A percentile compares a stretch with the other conserved stretches of the same genome.
These are phyloP conservation scores for Tylopilus intermedius DNA, from an alignment of 768 basidiomycete species.

Conservation along the genomic window DNA sequence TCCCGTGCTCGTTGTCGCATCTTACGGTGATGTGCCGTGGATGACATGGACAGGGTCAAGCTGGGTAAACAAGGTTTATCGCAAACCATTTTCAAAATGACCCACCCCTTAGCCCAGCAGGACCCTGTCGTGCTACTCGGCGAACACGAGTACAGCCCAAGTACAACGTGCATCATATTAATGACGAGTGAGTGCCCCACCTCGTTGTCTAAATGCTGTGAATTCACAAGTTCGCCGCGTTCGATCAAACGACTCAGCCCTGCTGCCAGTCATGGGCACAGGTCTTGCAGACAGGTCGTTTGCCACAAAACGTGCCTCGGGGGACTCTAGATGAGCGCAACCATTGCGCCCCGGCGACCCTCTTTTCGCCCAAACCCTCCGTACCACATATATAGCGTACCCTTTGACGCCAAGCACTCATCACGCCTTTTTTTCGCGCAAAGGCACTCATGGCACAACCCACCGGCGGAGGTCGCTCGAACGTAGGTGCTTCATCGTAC, in stretches of 20 bases:
- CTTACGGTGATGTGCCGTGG: too few species aligned
- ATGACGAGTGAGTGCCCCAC: too few species aligned
- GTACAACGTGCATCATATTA: conserved; percentile 7
- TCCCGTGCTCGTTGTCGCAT: too few species aligned
- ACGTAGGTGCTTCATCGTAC: conserved; percentile 8
- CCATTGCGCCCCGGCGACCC: background rate
- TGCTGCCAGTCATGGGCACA: background rate
- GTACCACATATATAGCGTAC: conserved; percentile 15
- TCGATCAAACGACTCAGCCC: conserved; percentile 7
- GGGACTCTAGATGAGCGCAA: conserved; percentile 2
- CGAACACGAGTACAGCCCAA: background rate
- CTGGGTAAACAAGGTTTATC: too few species aligned
- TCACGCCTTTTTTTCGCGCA: background rate
- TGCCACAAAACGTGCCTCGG: conserved; percentile 1
- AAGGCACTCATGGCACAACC: conserved; percentile 1
- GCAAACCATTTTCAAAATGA: too few species aligned
- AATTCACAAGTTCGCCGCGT: conserved; percentile 17
- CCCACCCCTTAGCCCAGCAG: background rate
- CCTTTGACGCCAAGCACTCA: background rate
- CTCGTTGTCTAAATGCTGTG: background rate
- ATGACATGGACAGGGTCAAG: too few species aligned
- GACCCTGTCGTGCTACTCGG: background rate
- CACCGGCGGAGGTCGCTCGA: background rate
- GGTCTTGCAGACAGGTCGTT: background rate
- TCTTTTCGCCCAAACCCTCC: background rate